Percentiles rank a stretch among this genome's conserved stretches.
Conservation (phyloP, 257 asterid species). For the Solanum ossicruentum region DNA sequence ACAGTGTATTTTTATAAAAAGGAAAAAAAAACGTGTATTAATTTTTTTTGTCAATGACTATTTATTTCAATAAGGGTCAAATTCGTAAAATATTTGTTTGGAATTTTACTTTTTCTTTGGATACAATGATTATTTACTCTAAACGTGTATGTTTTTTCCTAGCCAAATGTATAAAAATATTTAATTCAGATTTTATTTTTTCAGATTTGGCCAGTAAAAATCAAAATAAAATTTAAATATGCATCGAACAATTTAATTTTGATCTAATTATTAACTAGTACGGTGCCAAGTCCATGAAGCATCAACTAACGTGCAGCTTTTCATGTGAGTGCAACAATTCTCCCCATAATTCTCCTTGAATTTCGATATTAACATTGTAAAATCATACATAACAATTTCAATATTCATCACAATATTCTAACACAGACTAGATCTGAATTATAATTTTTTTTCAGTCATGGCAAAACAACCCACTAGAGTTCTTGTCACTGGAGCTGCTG, state of each 20-base stretch:
- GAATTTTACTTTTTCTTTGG: not conserved
- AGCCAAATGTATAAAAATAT: not conserved
- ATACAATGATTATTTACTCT: not conserved
- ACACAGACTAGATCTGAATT: not conserved
- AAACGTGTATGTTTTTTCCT: not conserved
- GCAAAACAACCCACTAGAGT: slow-evolving; percentile 17
- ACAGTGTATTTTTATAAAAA: not conserved
- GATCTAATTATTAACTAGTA: not conserved
- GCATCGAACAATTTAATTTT: too few relatives aligned
- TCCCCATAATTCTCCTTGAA: slow-evolving; percentile 2
- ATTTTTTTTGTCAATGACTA: not conserved
- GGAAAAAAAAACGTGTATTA: not conserved
- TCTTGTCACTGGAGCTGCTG: slow-evolving; percentile 28
- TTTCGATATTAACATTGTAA: not conserved
- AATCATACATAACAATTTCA: not conserved
- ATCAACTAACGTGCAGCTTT: not conserved
- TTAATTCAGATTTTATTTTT: too few relatives aligned
- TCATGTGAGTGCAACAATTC: not conserved
- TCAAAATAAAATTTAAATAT: too few relatives aligned
- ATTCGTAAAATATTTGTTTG: too few relatives aligned
- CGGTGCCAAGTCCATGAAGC: not conserved
- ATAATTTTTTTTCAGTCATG: not conserved
- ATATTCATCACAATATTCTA: not conserved
- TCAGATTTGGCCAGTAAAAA: too few relatives aligned
- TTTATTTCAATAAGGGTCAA: not conserved